Base-by-base conservation (phyloP, 2,329 filamentous ascomycete species). In the Ophiobolus disseminans region DNA sequence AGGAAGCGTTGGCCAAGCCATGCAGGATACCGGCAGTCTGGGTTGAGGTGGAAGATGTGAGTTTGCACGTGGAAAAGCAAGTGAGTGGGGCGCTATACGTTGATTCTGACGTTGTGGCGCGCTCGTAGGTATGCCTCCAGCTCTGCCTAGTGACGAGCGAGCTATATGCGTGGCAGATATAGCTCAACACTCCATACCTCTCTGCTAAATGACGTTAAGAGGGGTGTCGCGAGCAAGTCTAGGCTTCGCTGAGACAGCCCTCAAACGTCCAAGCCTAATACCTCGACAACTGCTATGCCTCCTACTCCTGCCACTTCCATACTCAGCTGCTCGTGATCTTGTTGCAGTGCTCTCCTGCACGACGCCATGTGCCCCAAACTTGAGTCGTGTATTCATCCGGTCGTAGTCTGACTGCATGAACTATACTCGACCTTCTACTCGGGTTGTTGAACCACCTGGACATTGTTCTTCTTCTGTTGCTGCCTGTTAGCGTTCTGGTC, bases 391-490 rank as follows among this genome's bases (percentile, higher is more conserved):
- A 28, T 48, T 48, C 40, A 26, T 41, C 48, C 47, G 40, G 45
- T 54, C 58, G 47, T 45, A 61, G 34, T 40, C 46, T 41, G 48
- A 45, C 41, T 49, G 48, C 56, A 55, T 58, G 31, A 40, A 19
- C 19, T 17, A 21, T 19, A 8, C 31, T 28, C 25, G 30, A 16
- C 34, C 34, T 44, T 45, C 41, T 67, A 66, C 48, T 70, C 63
- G 10, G 68, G 88, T 75, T 89, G 88, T 77, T 91, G 88, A 54
- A 94, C 89, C 57, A 93, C 87, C 72, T 93, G 89, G 41, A 94
- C 84, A 67, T 93, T 93, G 77, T 94, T 90, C 84, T 91, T 92
- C 75, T 91, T 92, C 89, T 92, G 74, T 70, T 21, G 21, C n/a
- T 46, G 26, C 41, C 46, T 50, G 49, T 60, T 37, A 66, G 58